Evolutionary conservation across 768 basidiomycete species (phyloP).

Genomic region (Dioszegia hungarica): DNA sequence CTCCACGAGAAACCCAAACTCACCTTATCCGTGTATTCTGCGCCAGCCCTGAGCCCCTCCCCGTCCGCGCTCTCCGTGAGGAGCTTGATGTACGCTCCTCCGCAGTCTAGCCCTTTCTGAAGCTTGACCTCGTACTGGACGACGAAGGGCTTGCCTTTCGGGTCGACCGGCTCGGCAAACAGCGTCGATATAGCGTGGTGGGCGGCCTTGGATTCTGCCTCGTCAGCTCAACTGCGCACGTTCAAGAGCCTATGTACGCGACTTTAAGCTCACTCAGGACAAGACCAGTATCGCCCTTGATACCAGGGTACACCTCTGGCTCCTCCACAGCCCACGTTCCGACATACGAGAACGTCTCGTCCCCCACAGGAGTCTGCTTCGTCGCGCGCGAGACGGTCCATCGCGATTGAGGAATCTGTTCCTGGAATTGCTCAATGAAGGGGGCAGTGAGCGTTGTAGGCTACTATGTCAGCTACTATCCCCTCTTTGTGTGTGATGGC

Average conservation of each 20-base stretch:
- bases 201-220: conserved; percentile 79
- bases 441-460: conserved; percentile 73
- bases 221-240: neutral
- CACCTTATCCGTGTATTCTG: conserved; percentile 50
- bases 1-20: conserved; percentile 4
- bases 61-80: conserved; percentile 53
- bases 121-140: conserved; percentile 99
- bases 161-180: conserved; percentile 70
- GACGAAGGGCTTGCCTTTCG: conserved; percentile 74
- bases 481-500: too few species aligned
- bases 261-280: conserved; percentile 56
- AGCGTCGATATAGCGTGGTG: conserved; percentile 98
- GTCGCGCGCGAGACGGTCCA: conserved; percentile 97
- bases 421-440: conserved; percentile 94
- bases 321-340: conserved; percentile 97
- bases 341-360: conserved; percentile 95
- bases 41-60: conserved; percentile 43
- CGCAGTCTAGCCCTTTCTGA: conserved; percentile 97
- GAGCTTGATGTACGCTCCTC: conserved; percentile 97
- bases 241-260: neutral
- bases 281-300: conserved; percentile 82
- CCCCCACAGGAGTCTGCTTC: conserved; percentile 92
- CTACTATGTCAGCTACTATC: conserved; percentile 52
- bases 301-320: conserved; percentile 61
- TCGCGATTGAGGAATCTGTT: conserved; percentile 72